Evolutionary conservation across 116 monocot species (phyloP), one percentile per base, ranked within the genome.

Genomic region (Posidonia oceanica): DNA sequence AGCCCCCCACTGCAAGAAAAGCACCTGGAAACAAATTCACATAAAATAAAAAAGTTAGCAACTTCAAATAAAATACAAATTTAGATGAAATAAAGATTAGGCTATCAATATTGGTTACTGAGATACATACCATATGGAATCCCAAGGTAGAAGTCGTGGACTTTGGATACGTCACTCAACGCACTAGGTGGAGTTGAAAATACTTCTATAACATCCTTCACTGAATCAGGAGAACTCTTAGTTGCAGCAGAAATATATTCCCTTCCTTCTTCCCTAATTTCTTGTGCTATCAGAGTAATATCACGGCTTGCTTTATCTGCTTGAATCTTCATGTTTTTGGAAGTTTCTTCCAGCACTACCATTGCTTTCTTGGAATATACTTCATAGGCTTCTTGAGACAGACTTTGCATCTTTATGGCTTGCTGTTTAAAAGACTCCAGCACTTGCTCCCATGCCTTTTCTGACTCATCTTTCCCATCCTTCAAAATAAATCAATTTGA

Each of bases 121-220:
- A 39, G 36, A 58, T n/a, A 18, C 80, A 61, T 89, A 97, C 97
- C 97, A 76, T 89, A 97, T 8, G 87, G 83, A 77, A 97, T 85
- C 23, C 97, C 97, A 63, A 97, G 54, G 39, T 97, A 68, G 69
- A 82, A 97, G 70, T 97, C 97, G 66, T 76, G 66, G 18, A 85
- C 67, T 42, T 72, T 68, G 22, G 83, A 78, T 4, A 80, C 14
- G 16, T 80, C 80, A 54, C 75, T 91, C 62, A 87, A 68, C 3
- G 83, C 83, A 72, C 54, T 55, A 58, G 67, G 3, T n/a, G 75
- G 67, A 44, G 79, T 55, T 41, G 75, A 71, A 76, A 87, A 89
- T 42, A 80, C 76, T 66, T 82, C 89, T 14, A 83, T 75, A 40
- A 91, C 72, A 66, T 92, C 96, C 70, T 89, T 92, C 14, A 91